phyloP scores from a whole-genome alignment of 1,284 basidiomycete species.

The Sporisorium scitamineum region DNA sequence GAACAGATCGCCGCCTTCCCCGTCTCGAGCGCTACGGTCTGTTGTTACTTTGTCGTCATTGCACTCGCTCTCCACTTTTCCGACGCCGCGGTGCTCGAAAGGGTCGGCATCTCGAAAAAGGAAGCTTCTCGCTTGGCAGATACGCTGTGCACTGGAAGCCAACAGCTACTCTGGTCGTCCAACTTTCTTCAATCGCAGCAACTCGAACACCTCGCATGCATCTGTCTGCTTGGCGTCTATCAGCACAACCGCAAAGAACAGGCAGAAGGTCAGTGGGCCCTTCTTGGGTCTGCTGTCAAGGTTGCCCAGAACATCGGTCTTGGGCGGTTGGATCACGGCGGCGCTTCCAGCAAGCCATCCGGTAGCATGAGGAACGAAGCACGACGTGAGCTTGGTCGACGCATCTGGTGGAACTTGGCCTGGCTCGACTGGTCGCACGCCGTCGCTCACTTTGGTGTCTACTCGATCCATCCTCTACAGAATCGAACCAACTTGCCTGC shows the following conservation, averaged over 20 bases:
- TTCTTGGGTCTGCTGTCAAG: constrained; percentile 64
- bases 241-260: constrained; percentile 64
- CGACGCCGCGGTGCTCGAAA: constrained; percentile 32
- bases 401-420: constrained; percentile 66
- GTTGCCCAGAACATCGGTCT: constrained; percentile 49
- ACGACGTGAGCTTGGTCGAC: constrained; percentile 58
- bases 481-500: constrained; percentile 58
- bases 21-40: constrained; percentile 57
- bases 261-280: constrained; percentile 61
- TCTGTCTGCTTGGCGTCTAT: constrained; percentile 64
- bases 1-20: constrained; percentile 49
- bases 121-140: constrained; percentile 50
- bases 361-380: constrained; percentile 44
- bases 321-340: constrained; percentile 37
- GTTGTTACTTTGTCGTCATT: constrained; percentile 62
- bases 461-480: constrained; percentile 60
- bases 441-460: constrained; percentile 59
- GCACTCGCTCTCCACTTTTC: constrained; percentile 63
- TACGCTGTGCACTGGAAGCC: constrained; percentile 57
- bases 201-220: constrained; percentile 63
- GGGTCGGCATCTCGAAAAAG: constrained; percentile 42
- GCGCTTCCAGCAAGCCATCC: constrained; percentile 16
- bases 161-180: constrained; percentile 60
- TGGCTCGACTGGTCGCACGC: constrained; percentile 65
- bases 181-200: constrained; percentile 62